Evolutionary conservation across 2,329 filamentous ascomycete species (phyloP), one percentile per base, ranked within the genome.

Genomic region (Daldinia sp.): DNA sequence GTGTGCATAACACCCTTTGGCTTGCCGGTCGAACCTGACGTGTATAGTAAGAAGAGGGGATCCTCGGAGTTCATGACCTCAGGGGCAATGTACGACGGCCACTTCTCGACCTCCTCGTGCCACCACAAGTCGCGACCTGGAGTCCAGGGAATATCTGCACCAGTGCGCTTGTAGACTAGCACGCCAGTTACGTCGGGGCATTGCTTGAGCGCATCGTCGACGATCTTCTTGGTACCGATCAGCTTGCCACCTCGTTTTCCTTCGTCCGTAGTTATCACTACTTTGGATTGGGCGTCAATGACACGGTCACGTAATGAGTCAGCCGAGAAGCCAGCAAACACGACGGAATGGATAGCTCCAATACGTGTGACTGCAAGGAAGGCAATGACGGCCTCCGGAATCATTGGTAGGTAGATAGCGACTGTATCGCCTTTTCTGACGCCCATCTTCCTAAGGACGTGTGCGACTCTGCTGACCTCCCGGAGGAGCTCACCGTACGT

Each of bases 1-100:
- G 94, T 97, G 87, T 99, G 96, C 93, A 99, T 92, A 63, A 99
- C 92, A 82, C 96, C 96, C 89, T 99, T 99, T 74, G 96, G 96
- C 88, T 98, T 98, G 71, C 96, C 96, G 7, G 96, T 99, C 0
- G 95, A 98, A 44, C 96, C 96, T 39, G 95, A 98, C 1, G 96
- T 99, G 85, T 99, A 99, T 63, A 99, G 92, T 66, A 99, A 85
- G 89, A 98, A 99, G 7, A 99, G 88, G 64, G 96, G 96, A 78
- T 99, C 96, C 82, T 99, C 96, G 0, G 96, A 92, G 85, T 88
- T 93, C 88, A 99, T 92, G 72, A 89, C 82, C 85, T 97, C 94
- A 10, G 95, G 94, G 33, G 95, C 86, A 78, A 97, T 91, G 86
- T 98, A 98, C 76, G 89, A 87, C 71, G 96, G 96, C 89, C 93